A percentile compares a stretch with the other conserved stretches of the same genome.
phyloP scores from a whole-genome alignment of 148 eudicot species.

The Rhododendron ferrugineum region DNA sequence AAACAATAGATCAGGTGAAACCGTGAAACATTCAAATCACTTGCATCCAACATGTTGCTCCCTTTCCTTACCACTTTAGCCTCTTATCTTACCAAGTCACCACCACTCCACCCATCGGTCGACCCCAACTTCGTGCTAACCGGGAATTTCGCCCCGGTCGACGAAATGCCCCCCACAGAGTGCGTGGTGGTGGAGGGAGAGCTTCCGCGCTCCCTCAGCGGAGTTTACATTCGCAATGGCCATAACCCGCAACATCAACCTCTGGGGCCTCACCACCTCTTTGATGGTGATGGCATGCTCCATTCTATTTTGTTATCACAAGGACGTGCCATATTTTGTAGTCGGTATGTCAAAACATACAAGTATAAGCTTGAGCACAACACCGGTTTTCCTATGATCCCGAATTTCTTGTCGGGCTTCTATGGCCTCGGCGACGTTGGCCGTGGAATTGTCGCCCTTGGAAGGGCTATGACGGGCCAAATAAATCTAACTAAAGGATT shows the following conservation, averaged over 20 bases:
- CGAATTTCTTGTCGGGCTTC: conserved; percentile 13
- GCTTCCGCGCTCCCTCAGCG: background rate
- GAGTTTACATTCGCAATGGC: conserved; percentile 5
- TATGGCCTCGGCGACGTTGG: background rate
- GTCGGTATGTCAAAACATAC: conserved; percentile 22
- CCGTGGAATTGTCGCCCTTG: background rate
- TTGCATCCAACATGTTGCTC: background rate
- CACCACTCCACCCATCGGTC: background rate
- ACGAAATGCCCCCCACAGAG: background rate
- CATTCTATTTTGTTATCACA: conserved; percentile 14
- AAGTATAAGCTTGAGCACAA: conserved; percentile 13
- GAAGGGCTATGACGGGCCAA: background rate
- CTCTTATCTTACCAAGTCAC: background rate
- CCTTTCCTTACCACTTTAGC: background rate
- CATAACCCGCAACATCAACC: conserved; percentile 1
- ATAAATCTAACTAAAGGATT: background rate
- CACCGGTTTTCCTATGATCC: conserved; percentile 10
- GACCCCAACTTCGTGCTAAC: background rate
- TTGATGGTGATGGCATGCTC: conserved; percentile 29
- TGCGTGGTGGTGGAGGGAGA: background rate
- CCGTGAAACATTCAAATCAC: no score
- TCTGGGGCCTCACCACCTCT: conserved; percentile 21
- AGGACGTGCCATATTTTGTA: conserved; percentile 16
- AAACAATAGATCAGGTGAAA: no score
- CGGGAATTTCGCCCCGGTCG: background rate